Evolutionary conservation across 2,329 filamentous ascomycete species (phyloP).

Genomic region (Trichoderma sp.): DNA sequence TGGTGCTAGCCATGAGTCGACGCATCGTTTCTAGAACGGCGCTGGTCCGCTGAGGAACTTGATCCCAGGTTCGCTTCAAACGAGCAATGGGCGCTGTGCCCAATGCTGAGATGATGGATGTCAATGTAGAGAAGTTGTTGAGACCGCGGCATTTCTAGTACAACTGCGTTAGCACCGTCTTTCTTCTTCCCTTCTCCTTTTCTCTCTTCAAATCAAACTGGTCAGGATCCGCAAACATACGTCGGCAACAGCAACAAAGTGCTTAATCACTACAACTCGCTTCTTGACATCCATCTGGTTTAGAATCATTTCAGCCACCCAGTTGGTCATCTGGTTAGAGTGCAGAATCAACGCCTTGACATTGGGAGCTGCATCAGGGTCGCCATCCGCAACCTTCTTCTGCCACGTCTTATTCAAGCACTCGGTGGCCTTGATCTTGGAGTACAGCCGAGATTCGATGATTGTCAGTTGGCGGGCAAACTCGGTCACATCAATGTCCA

Average conservation of each 20-base stretch:
- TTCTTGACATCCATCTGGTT: slow-evolving; percentile 94
- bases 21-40: slow-evolving; percentile 85
- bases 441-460: slow-evolving; percentile 90
- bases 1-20: slow-evolving; percentile 91
- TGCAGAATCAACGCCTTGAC: slow-evolving; percentile 96
- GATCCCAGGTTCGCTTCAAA: slow-evolving; percentile 88
- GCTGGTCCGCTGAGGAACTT: slow-evolving; percentile 82
- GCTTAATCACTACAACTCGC: slow-evolving; percentile 94
- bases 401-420: slow-evolving; percentile 99
- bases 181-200: background rate
- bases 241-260: slow-evolving; percentile 94
- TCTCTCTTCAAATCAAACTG: background rate
- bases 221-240: slow-evolving; percentile 52
- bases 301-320: slow-evolving; percentile 98
- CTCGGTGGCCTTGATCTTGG: slow-evolving; percentile 92
- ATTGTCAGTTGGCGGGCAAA: slow-evolving; percentile 98
- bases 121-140: slow-evolving; percentile 97
- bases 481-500: slow-evolving; percentile 93
- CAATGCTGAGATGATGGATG: slow-evolving; percentile 94
- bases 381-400: slow-evolving; percentile 81
- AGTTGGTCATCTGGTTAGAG: slow-evolving; percentile 98
- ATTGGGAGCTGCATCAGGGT: slow-evolving; percentile 83
- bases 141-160: slow-evolving; percentile 81
- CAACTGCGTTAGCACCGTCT: slow-evolving; percentile 20
- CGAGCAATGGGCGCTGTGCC: slow-evolving; percentile 94